phyloP scores from a whole-genome alignment of 345 rosid species.

The Brassica juncea region DNA sequence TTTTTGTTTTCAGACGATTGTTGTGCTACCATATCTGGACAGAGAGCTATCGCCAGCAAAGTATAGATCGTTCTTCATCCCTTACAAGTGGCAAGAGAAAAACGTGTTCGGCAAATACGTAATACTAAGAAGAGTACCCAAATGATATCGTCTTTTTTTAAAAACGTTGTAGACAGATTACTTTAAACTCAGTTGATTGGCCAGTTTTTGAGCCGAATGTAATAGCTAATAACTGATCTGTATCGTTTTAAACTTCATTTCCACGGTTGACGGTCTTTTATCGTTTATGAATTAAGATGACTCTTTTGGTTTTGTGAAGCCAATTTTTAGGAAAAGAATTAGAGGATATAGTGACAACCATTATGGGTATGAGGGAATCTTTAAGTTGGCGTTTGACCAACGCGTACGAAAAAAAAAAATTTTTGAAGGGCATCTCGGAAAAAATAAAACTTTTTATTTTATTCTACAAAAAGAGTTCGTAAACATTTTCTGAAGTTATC shows the following conservation, averaged over 20 bases:
- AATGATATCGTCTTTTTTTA: slow-evolving; percentile 11
- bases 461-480: neutral
- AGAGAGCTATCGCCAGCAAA: slow-evolving; percentile 84
- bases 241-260: slow-evolving; percentile 22
- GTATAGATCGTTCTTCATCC: slow-evolving; percentile 90
- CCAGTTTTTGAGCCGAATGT: slow-evolving; percentile 23
- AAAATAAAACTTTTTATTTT: neutral
- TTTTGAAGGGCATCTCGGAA: neutral
- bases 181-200: slow-evolving; percentile 18
- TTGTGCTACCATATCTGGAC: slow-evolving; percentile 84
- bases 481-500: neutral
- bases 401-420: slow-evolving; percentile 14
- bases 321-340: neutral
- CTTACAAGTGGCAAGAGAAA: slow-evolving; percentile 74
- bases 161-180: slow-evolving; percentile 1
- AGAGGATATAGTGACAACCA: neutral
- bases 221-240: neutral
- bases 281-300: slow-evolving; percentile 1
- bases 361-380: neutral
- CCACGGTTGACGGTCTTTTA: neutral
- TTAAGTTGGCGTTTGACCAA: slow-evolving; percentile 33
- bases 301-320: neutral
- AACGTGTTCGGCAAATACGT: slow-evolving; percentile 93
- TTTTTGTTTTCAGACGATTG: slow-evolving; percentile 55
- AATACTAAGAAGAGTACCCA: slow-evolving; percentile 53